Evolutionary conservation across 1,139 yeast species (phyloP).

Genomic region (Candida pseudocylindracea): DNA sequence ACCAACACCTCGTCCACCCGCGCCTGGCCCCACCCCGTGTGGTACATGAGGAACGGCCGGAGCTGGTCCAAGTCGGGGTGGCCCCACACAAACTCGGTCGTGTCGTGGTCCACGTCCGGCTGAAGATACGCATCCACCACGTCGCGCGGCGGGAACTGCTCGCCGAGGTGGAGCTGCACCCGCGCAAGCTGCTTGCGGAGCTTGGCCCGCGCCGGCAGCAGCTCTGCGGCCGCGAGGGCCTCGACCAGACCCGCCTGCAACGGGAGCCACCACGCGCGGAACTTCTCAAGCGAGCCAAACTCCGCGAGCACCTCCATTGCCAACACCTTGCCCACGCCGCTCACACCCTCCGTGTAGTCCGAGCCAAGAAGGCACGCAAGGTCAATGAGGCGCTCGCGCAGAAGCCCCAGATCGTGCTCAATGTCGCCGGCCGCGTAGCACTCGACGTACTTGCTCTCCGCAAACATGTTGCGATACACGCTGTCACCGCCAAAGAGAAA

Average conservation of each 20-base stretch:
- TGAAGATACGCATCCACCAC: constrained; percentile 52
- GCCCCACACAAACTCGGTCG: constrained; percentile 75
- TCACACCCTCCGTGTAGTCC: constrained; percentile 82
- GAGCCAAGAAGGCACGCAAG: constrained; percentile 74
- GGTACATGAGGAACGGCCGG: constrained; percentile 40
- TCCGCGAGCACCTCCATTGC: constrained; percentile 90
- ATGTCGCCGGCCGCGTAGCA: constrained; percentile 46
- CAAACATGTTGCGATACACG: constrained; percentile 85
- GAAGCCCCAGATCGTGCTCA: constrained; percentile 41
- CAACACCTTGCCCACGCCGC: constrained; percentile 82
- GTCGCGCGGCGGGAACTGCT: constrained; percentile 44
- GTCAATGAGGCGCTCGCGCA: constrained; percentile 41
- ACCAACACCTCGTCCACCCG: constrained; percentile 66
- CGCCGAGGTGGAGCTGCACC: constrained; percentile 37
- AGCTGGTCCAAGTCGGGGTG: constrained; percentile 65
- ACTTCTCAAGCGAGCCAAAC: constrained; percentile 23
- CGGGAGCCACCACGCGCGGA: constrained; percentile 15
- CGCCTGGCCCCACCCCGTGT: constrained; percentile 67
- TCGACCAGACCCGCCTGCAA: constrained; percentile 7
- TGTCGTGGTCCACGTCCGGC: constrained; percentile 74
- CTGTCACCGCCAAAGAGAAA: constrained; percentile 79
- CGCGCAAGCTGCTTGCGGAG: constrained; percentile 27
- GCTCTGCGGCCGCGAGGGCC: constrained; percentile 1
- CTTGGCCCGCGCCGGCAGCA: background rate
- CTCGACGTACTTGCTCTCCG: constrained; percentile 82